Evolutionary conservation across 2,329 filamentous ascomycete genomes (phyloP).

Genomic region (Monosporascus cannonballus): DNA sequence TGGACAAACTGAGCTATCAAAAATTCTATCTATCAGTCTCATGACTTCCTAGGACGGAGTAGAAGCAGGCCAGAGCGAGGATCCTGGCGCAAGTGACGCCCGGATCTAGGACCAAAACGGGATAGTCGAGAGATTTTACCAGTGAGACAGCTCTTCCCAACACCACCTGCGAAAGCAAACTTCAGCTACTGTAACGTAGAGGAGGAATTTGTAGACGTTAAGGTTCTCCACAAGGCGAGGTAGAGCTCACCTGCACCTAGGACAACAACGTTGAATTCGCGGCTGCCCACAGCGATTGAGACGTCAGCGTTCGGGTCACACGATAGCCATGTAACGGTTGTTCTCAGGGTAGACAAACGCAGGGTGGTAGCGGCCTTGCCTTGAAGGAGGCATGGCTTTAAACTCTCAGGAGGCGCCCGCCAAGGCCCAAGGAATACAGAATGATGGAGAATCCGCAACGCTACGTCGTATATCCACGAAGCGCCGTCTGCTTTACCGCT

Average conservation of each 20-base stretch:
- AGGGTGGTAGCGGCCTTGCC: slow-evolving; percentile 22
- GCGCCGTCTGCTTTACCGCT: not conserved
- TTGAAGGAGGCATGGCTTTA: slow-evolving; percentile 21
- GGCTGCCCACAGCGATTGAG: slow-evolving; percentile 37
- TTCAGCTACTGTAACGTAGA: slow-evolving; percentile 14
- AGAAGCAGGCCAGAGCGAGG: not conserved
- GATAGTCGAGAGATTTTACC: slow-evolving; percentile 45
- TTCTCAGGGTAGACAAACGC: slow-evolving; percentile 21
- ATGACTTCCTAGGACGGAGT: not conserved
- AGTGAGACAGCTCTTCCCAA: slow-evolving; percentile 88
- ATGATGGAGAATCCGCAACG: not conserved
- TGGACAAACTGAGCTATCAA: slow-evolving; percentile 80
- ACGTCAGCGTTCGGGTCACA: slow-evolving; percentile 18
- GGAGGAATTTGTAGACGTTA: not conserved
- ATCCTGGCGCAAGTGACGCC: not conserved
- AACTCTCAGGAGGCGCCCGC: not conserved
- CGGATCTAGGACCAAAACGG: slow-evolving; percentile 7
- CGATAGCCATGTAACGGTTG: not conserved
- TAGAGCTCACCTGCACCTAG: slow-evolving; percentile 63
- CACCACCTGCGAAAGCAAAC: slow-evolving; percentile 56
- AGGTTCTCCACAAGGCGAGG: not conserved
- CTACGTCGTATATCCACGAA: not conserved
- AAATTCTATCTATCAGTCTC: slow-evolving; percentile 13
- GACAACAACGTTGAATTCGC: slow-evolving; percentile 78
- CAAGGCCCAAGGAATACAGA: not conserved